Base-by-base conservation (phyloP, 1,284 basidiomycete genomes). In the Ganoderma lingzhi region DNA sequence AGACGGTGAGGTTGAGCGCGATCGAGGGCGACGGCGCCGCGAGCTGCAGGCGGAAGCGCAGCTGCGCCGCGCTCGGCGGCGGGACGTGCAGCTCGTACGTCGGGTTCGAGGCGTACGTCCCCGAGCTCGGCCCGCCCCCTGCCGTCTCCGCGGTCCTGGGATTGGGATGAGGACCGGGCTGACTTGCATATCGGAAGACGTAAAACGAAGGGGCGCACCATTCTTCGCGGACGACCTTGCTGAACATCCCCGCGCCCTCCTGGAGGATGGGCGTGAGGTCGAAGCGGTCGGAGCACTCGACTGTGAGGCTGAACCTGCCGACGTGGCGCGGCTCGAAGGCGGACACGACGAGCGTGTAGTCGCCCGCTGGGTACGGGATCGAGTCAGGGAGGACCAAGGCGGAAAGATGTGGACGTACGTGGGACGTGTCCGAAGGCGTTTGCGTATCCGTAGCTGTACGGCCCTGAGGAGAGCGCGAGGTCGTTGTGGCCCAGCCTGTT, bases 201-300 rank as follows among this genome's bases (percentile, higher is more conserved):
- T 39, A 39, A 35, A 35, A 35, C 1, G 35, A 35, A 35, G 35
- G 17, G 41, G 15, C 87, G 69, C 74, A 93, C 96, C 96, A 97
- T 62, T 83, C 80, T 1, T 92, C 94, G 28, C 82, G 85, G 3
- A 93, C 73, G 0, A 84, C 79, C 71, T 94, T 91, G 41, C 82
- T 83, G 77, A 92, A 97, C 96, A 98, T 95, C 0, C 96, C 96
- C 0, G 96, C 95, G 0, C 96, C 96, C 80, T 98, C 96, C 66
- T 91, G 89, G 0, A 93, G 92, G 73, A 99, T 97, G 1, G 91
- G 83, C 71, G 88, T 90, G 67, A 96, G 81, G 55, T 91, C 88
- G 64, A 92, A 85, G n/a, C 87, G 86, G 28, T 82, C 76, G 0
- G 89, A 86, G 60, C 90, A 89, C 64, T 93, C 89, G 3, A 94